Percentiles rank a stretch among this genome's conserved stretches.
Conservation (phyloP, 345 rosid species). For the Arabidopsis thaliana region TAIR10.1 NC_003070.9:12178001-12178500, state of each 20-base stretch:
- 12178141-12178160: slow-evolving; percentile 57
- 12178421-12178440: slow-evolving; percentile 66
- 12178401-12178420: slow-evolving; percentile 57
- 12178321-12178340: slow-evolving; percentile 59
- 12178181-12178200: slow-evolving; percentile 70
- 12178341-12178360: slow-evolving; percentile 63
- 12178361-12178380: slow-evolving; percentile 52
- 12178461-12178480: slow-evolving; percentile 49
- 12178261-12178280: slow-evolving; percentile 69
- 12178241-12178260: slow-evolving; percentile 51
- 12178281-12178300: slow-evolving; percentile 64
- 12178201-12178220: slow-evolving; percentile 62
- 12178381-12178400: slow-evolving; percentile 43
- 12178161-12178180: slow-evolving; percentile 57
- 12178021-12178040: slow-evolving; percentile 43
- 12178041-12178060: slow-evolving; percentile 60
- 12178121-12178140: slow-evolving; percentile 66
- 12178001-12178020: slow-evolving; percentile 59
- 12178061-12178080: slow-evolving; percentile 62
- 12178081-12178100: slow-evolving; percentile 56
- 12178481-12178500: slow-evolving; percentile 65
- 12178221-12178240: slow-evolving; percentile 54
- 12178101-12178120: slow-evolving; percentile 55
- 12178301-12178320: slow-evolving; percentile 52
- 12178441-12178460: slow-evolving; percentile 54